These are phyloP conservation scores for Lecanicillium sp. DNA, from an alignment of 2,329 filamentous ascomycete species.

Conservation along the genomic window DNA sequence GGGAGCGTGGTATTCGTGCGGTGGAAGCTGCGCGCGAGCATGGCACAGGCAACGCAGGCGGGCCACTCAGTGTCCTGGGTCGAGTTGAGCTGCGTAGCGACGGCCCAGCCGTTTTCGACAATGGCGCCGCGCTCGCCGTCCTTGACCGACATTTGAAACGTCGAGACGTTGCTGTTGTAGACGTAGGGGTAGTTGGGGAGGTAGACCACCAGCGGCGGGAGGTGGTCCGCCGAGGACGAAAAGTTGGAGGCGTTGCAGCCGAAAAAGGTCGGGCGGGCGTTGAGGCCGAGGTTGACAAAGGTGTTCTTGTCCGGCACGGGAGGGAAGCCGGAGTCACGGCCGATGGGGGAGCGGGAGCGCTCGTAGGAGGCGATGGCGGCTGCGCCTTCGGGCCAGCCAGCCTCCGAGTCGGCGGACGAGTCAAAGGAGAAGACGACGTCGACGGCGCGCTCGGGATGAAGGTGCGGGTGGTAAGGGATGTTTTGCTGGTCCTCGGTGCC, in stretches of 20 bases:
- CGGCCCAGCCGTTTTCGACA: slow-evolving; percentile 73
- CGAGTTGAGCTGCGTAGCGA: slow-evolving; percentile 69
- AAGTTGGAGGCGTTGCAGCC: slow-evolving; percentile 61
- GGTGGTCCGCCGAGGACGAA: slow-evolving; percentile 20
- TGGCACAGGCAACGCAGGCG: slow-evolving; percentile 73
- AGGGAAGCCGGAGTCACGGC: slow-evolving; percentile 62
- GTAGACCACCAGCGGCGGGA: slow-evolving; percentile 67
- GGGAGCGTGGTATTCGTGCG: slow-evolving; percentile 60
- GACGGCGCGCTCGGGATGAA: slow-evolving; percentile 62
- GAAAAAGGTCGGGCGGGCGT: slow-evolving; percentile 71
- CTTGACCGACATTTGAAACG: slow-evolving; percentile 58
- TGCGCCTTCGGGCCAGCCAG: slow-evolving; percentile 71
- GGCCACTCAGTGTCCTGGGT: slow-evolving; percentile 66
- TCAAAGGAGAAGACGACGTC: slow-evolving; percentile 80
- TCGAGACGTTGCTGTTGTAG: slow-evolving; percentile 63
- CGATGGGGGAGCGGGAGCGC: slow-evolving; percentile 46
- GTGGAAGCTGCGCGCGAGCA: slow-evolving; percentile 62
- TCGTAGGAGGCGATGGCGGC: slow-evolving; percentile 67
- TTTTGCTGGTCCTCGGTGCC: slow-evolving; percentile 74
- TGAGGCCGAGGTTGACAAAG: slow-evolving; percentile 67
- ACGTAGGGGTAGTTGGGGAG: slow-evolving; percentile 74
- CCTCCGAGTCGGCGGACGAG: slow-evolving; percentile 62
- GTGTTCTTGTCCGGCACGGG: slow-evolving; percentile 64
- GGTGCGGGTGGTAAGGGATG: slow-evolving; percentile 69
- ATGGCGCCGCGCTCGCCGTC: slow-evolving; percentile 60